These are phyloP conservation scores for Vanrija humicola DNA, from an alignment of 1,284 basidiomycete genomes.

Conservation along the genomic window DNA sequence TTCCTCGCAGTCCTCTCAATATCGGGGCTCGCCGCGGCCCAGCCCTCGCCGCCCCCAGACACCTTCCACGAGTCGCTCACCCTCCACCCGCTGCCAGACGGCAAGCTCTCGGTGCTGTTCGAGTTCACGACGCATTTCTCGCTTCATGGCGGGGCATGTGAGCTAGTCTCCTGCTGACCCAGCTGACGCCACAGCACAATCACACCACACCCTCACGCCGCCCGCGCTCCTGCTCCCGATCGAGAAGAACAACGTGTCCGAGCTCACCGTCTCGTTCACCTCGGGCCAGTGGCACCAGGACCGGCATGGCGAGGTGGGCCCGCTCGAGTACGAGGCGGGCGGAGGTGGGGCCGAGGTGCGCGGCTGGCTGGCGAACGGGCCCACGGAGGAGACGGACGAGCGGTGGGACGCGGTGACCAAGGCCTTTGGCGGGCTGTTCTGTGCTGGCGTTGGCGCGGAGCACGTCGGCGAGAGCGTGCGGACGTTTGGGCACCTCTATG, in stretches of 20 bases:
- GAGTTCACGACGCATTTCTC: slow-evolving; percentile 66
- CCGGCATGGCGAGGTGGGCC: slow-evolving; percentile 66
- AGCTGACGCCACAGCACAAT: slow-evolving; percentile 52
- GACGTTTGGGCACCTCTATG: slow-evolving; percentile 54
- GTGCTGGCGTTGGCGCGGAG: slow-evolving; percentile 71
- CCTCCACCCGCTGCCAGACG: slow-evolving; percentile 73
- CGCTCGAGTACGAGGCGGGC: slow-evolving; percentile 60
- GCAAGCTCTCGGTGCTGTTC: slow-evolving; percentile 78
- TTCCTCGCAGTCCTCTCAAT: slow-evolving; percentile 8
- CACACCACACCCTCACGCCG: slow-evolving; percentile 81
- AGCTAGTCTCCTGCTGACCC: background rate
- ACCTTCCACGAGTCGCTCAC: slow-evolving; percentile 60
- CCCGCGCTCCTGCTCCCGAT: slow-evolving; percentile 80
- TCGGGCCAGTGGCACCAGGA: slow-evolving; percentile 87
- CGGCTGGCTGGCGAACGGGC: slow-evolving; percentile 66
- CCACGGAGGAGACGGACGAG: slow-evolving; percentile 53
- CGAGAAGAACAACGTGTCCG: slow-evolving; percentile 74
- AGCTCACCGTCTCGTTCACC: slow-evolving; percentile 81
- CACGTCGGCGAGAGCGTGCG: slow-evolving; percentile 56
- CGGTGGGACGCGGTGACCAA: slow-evolving; percentile 84
- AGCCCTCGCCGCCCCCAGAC: slow-evolving; percentile 3
- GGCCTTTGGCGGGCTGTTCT: slow-evolving; percentile 87
- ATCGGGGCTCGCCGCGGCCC: background rate
- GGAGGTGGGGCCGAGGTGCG: slow-evolving; percentile 84
- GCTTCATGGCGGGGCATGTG: slow-evolving; percentile 4